These are phyloP conservation scores for Suillus sp. DNA, from an alignment of 768 basidiomycete genomes.

Conservation along the genomic window DNA sequence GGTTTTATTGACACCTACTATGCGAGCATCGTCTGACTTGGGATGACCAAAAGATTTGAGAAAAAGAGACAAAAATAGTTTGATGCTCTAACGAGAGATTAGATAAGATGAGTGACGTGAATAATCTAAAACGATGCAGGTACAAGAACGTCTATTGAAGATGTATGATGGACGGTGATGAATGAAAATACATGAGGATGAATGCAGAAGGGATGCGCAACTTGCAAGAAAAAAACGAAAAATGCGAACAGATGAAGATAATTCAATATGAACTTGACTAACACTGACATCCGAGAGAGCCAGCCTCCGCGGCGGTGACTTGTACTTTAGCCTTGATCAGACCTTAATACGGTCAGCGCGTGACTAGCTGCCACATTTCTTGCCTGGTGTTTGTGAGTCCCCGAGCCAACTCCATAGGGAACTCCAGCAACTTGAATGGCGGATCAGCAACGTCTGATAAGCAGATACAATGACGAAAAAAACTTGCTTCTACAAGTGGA, in stretches of 20 bases:
- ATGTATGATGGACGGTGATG: background rate
- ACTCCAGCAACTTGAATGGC: slow-evolving; percentile 49
- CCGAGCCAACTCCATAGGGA: slow-evolving; percentile 51
- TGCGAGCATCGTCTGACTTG: background rate
- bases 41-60: background rate
- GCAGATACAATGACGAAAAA: slow-evolving; percentile 15
- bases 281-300: background rate
- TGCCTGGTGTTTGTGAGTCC: slow-evolving; percentile 51
- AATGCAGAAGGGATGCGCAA: background rate
- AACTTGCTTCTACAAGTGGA: slow-evolving; percentile 58
- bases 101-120: slow-evolving; percentile 6
- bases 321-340: slow-evolving; percentile 19
- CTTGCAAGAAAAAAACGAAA: slow-evolving; percentile 5
- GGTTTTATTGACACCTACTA: background rate
- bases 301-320: background rate
- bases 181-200: background rate
- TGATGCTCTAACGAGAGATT: background rate
- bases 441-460: slow-evolving; percentile 17
- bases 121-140: slow-evolving; percentile 2
- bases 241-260: slow-evolving; percentile 1
- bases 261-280: background rate
- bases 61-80: background rate
- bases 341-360: slow-evolving; percentile 41
- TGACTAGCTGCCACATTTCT: slow-evolving; percentile 42
- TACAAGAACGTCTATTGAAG: slow-evolving; percentile 5